Conservation (phyloP, 2,329 filamentous ascomycete genomes). For the Rasamsonia emersonii region DNA sequence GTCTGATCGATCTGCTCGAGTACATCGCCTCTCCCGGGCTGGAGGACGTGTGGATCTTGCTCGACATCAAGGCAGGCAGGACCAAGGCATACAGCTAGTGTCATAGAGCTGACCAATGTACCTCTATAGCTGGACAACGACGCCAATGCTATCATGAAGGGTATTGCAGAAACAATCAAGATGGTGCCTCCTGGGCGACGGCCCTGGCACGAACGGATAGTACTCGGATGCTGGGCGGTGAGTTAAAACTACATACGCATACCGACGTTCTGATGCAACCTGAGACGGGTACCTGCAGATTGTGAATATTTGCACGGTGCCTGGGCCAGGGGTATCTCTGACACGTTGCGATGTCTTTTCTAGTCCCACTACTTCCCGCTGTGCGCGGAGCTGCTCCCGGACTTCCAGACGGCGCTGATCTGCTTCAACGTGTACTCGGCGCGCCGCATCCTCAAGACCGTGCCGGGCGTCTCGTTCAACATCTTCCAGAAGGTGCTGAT, state of each 20-base stretch:
- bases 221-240: constrained; percentile 77
- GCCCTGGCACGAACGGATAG: constrained; percentile 64
- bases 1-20: constrained; percentile 63
- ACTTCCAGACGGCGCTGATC: constrained; percentile 32
- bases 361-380: constrained; percentile 60
- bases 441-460: constrained; percentile 54
- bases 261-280: too few relatives aligned
- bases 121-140: constrained; percentile 26
- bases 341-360: constrained; percentile 5
- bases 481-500: constrained; percentile 62
- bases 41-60: constrained; percentile 66
- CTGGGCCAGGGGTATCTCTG: too few relatives aligned
- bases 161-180: constrained; percentile 56
- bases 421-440: constrained; percentile 50
- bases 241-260: constrained; percentile 5
- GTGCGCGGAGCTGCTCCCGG: constrained; percentile 45
- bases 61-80: constrained; percentile 74
- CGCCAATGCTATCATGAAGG: constrained; percentile 59
- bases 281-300: too few relatives aligned
- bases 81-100: background rate
- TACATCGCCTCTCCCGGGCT: constrained; percentile 58
- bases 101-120: constrained; percentile 4
- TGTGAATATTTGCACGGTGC: too few relatives aligned
- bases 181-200: constrained; percentile 39
- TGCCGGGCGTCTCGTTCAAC: constrained; percentile 68